Evolutionary conservation across 257 asterid genomes (phyloP).

Genomic region (Salvia miltiorrhiza): DNA sequence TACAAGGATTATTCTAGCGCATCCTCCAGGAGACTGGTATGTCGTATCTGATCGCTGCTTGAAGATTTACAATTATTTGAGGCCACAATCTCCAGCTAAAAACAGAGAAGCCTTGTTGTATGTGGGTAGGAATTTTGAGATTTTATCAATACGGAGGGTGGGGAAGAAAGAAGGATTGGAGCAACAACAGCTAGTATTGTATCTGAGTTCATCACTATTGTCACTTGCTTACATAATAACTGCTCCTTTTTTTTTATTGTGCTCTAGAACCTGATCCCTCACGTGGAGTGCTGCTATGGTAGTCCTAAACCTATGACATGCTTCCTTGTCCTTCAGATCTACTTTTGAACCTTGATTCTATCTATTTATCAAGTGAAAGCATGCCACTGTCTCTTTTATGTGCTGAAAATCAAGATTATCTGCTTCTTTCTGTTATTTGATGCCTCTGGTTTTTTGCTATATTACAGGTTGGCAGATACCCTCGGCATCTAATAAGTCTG

Average conservation of each 20-base stretch:
- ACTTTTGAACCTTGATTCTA: background rate
- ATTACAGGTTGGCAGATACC: conserved; percentile 77
- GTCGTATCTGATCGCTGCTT: background rate
- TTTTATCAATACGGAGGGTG: background rate
- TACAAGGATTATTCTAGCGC: background rate
- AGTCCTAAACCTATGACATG: too few relatives aligned
- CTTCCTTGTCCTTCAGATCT: background rate
- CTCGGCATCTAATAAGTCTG: conserved; percentile 82
- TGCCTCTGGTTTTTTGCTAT: background rate
- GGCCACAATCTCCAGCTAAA: background rate
- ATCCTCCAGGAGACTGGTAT: background rate
- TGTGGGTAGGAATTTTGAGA: background rate
- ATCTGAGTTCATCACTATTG: too few relatives aligned
- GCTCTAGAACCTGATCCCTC: too few relatives aligned
- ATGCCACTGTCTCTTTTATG: background rate
- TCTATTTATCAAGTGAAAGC: background rate
- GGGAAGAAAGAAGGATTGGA: background rate
- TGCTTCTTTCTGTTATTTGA: background rate
- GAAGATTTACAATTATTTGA: background rate
- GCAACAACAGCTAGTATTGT: background rate
- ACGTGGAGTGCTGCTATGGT: too few relatives aligned
- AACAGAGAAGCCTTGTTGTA: background rate
- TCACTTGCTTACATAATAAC: too few relatives aligned
- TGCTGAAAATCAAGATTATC: background rate
- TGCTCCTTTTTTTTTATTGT: too few relatives aligned